These are phyloP conservation scores for Larix sibirica DNA, from an alignment of 83 land plant genomes.

Conservation along the genomic window DNA sequence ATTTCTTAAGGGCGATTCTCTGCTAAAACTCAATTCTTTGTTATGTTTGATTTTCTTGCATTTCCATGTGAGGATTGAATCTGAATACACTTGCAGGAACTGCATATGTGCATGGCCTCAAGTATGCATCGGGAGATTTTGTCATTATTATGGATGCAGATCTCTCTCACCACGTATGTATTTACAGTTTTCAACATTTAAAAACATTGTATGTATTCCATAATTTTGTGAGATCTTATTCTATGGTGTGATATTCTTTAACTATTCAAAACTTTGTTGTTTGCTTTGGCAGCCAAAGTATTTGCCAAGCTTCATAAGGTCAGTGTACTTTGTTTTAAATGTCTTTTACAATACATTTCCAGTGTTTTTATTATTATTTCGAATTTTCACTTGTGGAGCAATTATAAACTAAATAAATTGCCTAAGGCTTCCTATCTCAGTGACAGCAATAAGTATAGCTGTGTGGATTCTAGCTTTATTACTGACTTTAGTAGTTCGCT, in stretches of 20 bases:
- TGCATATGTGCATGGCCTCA: constrained; percentile 92
- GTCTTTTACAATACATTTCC: not conserved
- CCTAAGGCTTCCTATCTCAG: not conserved
- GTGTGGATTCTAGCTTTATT: not conserved
- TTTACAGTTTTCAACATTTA: not conserved
- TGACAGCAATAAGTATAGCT: not conserved
- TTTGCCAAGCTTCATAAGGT: constrained; percentile 93
- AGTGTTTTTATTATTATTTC: not conserved
- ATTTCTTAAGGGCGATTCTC: not conserved
- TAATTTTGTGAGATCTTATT: not conserved
- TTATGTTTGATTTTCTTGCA: not conserved
- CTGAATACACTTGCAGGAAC: constrained; percentile 61
- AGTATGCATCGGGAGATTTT: constrained; percentile 93
- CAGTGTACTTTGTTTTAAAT: constrained; percentile 9
- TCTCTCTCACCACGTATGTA: constrained; percentile 91
- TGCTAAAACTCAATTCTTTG: not conserved
- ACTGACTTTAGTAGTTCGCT: not conserved
- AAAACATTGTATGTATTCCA: not conserved
- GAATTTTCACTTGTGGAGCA: not conserved
- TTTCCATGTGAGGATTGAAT: not conserved
- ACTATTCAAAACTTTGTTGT: not conserved
- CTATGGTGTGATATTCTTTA: not conserved
- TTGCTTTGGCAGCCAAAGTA: constrained; percentile 87
- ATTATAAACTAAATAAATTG: not conserved
- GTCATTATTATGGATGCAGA: constrained; percentile 97